phyloP scores from a whole-genome alignment of 495 filamentous ascomycete genomes.

The Letharia columbiana region DNA sequence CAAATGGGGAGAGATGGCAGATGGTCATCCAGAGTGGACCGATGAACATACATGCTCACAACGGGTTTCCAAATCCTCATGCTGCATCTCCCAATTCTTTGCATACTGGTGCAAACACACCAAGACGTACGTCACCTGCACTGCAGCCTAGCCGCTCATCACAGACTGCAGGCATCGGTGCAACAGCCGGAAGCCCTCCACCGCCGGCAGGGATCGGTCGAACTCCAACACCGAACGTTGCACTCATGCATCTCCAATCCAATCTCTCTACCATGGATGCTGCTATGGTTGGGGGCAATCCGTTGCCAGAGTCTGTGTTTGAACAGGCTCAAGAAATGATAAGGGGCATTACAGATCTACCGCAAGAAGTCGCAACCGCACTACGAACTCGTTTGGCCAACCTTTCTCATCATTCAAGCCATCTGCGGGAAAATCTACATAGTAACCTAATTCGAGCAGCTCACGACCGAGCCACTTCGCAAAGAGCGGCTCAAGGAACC shows the following conservation, averaged over 20 bases:
- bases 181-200: not conserved
- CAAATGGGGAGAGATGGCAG: slow-evolving; percentile 32
- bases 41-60: slow-evolving; percentile 22
- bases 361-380: not conserved
- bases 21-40: slow-evolving; percentile 21
- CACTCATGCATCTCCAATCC: slow-evolving; percentile 15
- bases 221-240: not conserved
- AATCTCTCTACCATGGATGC: slow-evolving; percentile 20
- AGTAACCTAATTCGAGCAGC: slow-evolving; percentile 14
- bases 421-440: slow-evolving; percentile 5
- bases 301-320: slow-evolving; percentile 23
- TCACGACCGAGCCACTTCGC: slow-evolving; percentile 16
- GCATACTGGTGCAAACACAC: slow-evolving; percentile 3
- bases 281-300: slow-evolving; percentile 19
- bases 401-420: slow-evolving; percentile 11
- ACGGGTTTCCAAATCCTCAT: slow-evolving; percentile 15
- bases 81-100: slow-evolving; percentile 20
- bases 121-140: slow-evolving; percentile 6
- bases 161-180: not conserved
- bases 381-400: slow-evolving; percentile 14
- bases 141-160: not conserved
- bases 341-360: slow-evolving; percentile 16
- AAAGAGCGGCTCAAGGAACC: slow-evolving; percentile 14
- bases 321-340: slow-evolving; percentile 21
- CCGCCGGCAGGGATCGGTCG: not conserved